Evolutionary conservation across 2,329 filamentous ascomycete species (phyloP).

Genomic region (Cercospora canescens): DNA sequence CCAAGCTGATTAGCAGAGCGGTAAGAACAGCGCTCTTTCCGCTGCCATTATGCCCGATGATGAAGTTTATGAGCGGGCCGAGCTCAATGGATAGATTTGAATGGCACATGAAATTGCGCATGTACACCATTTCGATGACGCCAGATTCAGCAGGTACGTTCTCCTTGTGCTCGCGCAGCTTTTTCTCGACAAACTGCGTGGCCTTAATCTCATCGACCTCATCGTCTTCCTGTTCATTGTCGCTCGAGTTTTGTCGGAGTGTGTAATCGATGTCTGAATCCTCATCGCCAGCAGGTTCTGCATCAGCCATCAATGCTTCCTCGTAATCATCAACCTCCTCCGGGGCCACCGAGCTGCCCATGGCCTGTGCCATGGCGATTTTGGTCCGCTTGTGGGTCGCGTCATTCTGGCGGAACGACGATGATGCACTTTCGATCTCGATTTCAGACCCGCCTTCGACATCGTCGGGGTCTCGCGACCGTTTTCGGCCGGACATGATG

Average conservation of each 20-base stretch:
- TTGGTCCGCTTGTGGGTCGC: constrained; percentile 31
- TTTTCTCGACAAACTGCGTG: constrained; percentile 35
- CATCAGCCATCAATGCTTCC: constrained; percentile 12
- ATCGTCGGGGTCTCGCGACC: constrained; percentile 25
- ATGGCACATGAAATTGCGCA: constrained; percentile 97
- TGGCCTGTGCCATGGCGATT: constrained; percentile 31
- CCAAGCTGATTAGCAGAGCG: constrained; percentile 89
- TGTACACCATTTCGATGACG: constrained; percentile 84
- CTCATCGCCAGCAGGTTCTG: constrained; percentile 15
- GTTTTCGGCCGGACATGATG: constrained; percentile 29
- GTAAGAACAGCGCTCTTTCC: constrained; percentile 96
- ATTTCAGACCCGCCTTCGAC: constrained; percentile 24
- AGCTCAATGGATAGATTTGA: constrained; percentile 75
- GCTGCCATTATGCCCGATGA: constrained; percentile 95
- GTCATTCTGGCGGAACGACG: constrained; percentile 30
- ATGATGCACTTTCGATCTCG: constrained; percentile 32
- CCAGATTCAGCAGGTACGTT: constrained; percentile 80
- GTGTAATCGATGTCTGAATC: constrained; percentile 21
- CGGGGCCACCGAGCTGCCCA: constrained; percentile 30
- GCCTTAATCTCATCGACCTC: constrained; percentile 29
- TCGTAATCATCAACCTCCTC: constrained; percentile 34
- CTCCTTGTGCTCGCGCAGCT: constrained; percentile 40
- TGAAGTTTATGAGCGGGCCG: constrained; percentile 96
- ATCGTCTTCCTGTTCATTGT: constrained; percentile 33
- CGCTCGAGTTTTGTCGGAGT: constrained; percentile 19